Conservation (phyloP, 306 rosid species). For the Geum urbanum region DNA sequence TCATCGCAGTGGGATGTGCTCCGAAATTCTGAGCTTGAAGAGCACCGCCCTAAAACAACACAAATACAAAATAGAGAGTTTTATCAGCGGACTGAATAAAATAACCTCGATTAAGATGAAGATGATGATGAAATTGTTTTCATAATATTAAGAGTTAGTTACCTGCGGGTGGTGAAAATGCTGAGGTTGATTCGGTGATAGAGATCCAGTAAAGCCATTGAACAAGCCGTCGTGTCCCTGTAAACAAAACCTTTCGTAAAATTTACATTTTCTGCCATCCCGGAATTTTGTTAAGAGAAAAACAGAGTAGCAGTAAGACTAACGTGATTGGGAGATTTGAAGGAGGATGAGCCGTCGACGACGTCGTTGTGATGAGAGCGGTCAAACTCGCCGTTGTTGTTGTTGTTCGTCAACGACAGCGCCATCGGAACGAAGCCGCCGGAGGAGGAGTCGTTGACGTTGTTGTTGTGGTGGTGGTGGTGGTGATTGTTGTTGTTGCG, state of each 20-base stretch:
- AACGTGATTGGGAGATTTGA: conserved; percentile 53
- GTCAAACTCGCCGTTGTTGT: conserved; percentile 35
- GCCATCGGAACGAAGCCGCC: conserved; percentile 52
- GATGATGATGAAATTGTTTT: neutral
- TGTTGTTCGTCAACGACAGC: conserved; percentile 26
- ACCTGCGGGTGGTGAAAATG: conserved; percentile 68
- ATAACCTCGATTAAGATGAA: neutral
- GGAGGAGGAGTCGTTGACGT: neutral
- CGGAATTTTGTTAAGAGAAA: neutral
- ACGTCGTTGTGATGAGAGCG: conserved; percentile 51
- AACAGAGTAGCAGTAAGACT: neutral
- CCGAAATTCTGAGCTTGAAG: conserved; percentile 49
- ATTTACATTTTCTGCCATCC: neutral
- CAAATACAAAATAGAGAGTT: neutral
- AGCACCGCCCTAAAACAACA: conserved; percentile 24
- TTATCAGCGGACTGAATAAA: neutral
- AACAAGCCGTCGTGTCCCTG: conserved; percentile 47
- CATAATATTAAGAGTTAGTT: neutral
- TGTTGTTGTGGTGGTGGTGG: too few relatives aligned
- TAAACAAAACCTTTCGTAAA: neutral
- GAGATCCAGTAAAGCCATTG: conserved; percentile 58
- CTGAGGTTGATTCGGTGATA: conserved; percentile 41
- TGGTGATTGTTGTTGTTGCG: too few relatives aligned
- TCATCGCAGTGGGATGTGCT: conserved; percentile 35
- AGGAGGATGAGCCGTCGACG: conserved; percentile 53